Percentiles rank a stretch among this genome's conserved stretches.
Conservation (phyloP, 805 yeast genomes). For the Hanseniaspora pseudoguilliermondii region DNA sequence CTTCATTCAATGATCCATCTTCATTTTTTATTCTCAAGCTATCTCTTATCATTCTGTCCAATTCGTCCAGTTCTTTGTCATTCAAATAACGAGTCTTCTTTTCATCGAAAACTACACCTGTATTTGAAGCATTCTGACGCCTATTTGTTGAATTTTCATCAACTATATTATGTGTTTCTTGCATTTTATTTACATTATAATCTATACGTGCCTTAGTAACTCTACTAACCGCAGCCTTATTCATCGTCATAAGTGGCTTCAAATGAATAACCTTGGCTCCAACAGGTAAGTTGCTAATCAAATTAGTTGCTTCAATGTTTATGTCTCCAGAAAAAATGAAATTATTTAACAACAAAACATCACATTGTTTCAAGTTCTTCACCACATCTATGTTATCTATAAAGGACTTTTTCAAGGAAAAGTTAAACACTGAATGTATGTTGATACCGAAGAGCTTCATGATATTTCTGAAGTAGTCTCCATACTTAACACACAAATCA, state of each 20-base stretch:
- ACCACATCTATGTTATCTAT: slow-evolving; percentile 49
- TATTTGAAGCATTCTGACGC: background rate
- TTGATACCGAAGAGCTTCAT: slow-evolving; percentile 50
- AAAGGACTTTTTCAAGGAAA: slow-evolving; percentile 60
- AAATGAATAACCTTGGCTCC: slow-evolving; percentile 73
- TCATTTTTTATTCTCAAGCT: background rate
- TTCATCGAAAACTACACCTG: background rate
- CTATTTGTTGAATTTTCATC: background rate
- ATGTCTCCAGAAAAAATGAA: slow-evolving; percentile 69
- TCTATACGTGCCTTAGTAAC: background rate
- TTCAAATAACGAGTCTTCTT: background rate
- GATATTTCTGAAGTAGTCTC: slow-evolving; percentile 43
- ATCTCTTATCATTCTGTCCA: background rate
- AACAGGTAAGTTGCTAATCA: slow-evolving; percentile 50
- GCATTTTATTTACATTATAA: background rate
- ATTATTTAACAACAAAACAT: slow-evolving; percentile 68
- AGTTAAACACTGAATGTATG: slow-evolving; percentile 38
- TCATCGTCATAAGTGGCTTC: slow-evolving; percentile 65
- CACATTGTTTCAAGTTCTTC: slow-evolving; percentile 43
- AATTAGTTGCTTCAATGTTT: slow-evolving; percentile 51
- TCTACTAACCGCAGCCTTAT: slow-evolving; percentile 31
- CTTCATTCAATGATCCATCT: background rate
- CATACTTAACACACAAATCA: slow-evolving; percentile 48
- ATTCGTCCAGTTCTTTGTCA: background rate
- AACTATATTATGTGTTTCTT: background rate